Evolutionary conservation across 495 filamentous ascomycete species (phyloP).

Genomic region (Aspergillus conjunctus): DNA sequence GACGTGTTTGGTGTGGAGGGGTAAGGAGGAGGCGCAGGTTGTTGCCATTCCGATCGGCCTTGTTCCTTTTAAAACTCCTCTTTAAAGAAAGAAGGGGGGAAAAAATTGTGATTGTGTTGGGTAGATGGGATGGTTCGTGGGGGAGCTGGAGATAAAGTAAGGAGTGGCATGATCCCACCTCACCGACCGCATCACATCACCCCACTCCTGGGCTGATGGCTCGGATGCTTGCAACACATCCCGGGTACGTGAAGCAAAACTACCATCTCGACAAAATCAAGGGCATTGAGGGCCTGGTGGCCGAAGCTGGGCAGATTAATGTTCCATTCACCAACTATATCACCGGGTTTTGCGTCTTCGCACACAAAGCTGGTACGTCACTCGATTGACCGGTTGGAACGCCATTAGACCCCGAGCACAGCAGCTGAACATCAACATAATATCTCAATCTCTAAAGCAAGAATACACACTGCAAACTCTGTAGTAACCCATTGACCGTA

Average conservation of each 20-base stretch:
- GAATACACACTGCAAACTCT: too few relatives aligned
- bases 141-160: too few relatives aligned
- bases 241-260: neutral
- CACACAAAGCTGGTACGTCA: neutral
- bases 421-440: neutral
- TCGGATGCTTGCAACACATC: neutral
- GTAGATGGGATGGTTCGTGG: too few relatives aligned
- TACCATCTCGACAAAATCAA: neutral
- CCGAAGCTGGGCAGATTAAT: neutral
- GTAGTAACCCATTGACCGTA: too few relatives aligned
- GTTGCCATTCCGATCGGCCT: neutral
- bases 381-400: neutral
- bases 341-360: neutral
- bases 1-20: slow-evolving; percentile 10
- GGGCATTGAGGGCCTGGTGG: neutral
- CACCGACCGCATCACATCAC: too few relatives aligned
- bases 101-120: too few relatives aligned
- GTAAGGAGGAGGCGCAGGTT: neutral
- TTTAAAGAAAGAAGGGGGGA: too few relatives aligned
- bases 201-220: too few relatives aligned
- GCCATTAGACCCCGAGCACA: neutral
- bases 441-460: too few relatives aligned
- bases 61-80: too few relatives aligned
- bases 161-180: too few relatives aligned
- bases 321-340: neutral